A percentile compares a stretch with the other conserved stretches of the same genome.
Evolutionary conservation across 257 asterid species (phyloP).

Genomic region (Salvia splendens): DNA sequence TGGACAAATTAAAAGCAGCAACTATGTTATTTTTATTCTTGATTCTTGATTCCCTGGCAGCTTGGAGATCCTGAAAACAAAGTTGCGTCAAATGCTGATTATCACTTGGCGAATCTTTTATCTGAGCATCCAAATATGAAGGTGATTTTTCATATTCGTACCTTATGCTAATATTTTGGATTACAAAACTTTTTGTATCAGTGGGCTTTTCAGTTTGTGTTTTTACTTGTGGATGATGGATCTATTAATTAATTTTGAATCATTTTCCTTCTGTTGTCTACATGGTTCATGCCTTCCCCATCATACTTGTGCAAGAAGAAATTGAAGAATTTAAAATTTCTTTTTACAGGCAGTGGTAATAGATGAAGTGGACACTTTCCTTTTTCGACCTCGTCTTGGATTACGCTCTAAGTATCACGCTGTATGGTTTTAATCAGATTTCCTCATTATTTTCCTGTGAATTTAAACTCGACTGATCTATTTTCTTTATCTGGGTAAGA

Average conservation of each 20-base stretch:
- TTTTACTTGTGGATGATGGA: background rate
- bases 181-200: background rate
- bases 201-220: background rate
- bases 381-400: slow-evolving; percentile 91
- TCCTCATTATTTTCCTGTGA: slow-evolving; percentile 28
- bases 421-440: slow-evolving; percentile 45
- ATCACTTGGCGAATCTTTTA: slow-evolving; percentile 82
- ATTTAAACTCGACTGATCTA: background rate
- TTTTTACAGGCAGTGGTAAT: slow-evolving; percentile 79
- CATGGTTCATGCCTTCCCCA: slow-evolving; percentile 6
- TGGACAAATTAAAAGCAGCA: slow-evolving; percentile 3
- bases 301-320: slow-evolving; percentile 12
- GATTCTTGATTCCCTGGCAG: slow-evolving; percentile 45
- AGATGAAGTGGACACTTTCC: slow-evolving; percentile 91
- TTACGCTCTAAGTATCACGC: slow-evolving; percentile 88
- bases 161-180: slow-evolving; percentile 4
- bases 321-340: slow-evolving; percentile 1
- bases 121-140: slow-evolving; percentile 97
- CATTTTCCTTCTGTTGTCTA: background rate
- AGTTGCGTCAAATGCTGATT: slow-evolving; percentile 96
- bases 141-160: slow-evolving; percentile 46
- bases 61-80: slow-evolving; percentile 96
- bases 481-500: slow-evolving; percentile 6
- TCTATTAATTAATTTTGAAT: background rate
- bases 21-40: slow-evolving; percentile 11